A percentile compares a stretch with the other conserved stretches of the same genome.
Conservation (phyloP, 1,139 yeast genomes). For the Pichia sp. region DNA sequence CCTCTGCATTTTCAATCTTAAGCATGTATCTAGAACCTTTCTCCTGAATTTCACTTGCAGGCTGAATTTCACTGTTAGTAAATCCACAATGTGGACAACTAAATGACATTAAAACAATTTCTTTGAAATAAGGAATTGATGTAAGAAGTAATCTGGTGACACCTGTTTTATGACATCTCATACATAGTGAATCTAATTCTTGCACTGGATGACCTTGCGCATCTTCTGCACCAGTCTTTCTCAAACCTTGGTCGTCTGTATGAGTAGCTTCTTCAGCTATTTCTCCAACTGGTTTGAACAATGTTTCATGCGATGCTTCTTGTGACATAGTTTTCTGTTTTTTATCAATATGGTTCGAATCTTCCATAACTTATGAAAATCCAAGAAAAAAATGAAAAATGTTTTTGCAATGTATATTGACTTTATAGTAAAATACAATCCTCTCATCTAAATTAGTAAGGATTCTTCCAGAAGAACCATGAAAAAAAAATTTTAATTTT, state of each 20-base stretch:
- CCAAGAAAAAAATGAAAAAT: slow-evolving; percentile 2
- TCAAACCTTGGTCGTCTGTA: slow-evolving; percentile 29
- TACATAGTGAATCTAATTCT: slow-evolving; percentile 89
- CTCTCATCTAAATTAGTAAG: not conserved
- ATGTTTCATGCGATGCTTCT: slow-evolving; percentile 30
- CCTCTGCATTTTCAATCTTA: slow-evolving; percentile 62
- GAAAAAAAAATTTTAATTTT: not conserved
- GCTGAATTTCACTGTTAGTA: slow-evolving; percentile 87
- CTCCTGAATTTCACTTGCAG: slow-evolving; percentile 84
- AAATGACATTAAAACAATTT: slow-evolving; percentile 90
- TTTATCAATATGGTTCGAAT: slow-evolving; percentile 14
- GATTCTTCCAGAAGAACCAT: not conserved
- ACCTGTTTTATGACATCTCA: slow-evolving; percentile 90
- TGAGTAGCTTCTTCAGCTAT: slow-evolving; percentile 31
- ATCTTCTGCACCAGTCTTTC: slow-evolving; percentile 60
- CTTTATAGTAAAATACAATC: not conserved
- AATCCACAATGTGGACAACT: slow-evolving; percentile 93
- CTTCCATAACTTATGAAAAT: slow-evolving; percentile 3
- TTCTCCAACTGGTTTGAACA: slow-evolving; percentile 54
- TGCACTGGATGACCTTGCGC: slow-evolving; percentile 96
- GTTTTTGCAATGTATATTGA: not conserved
- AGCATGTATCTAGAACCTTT: slow-evolving; percentile 74
- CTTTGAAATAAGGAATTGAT: slow-evolving; percentile 84
- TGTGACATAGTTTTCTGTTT: slow-evolving; percentile 21
- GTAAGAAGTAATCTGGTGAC: slow-evolving; percentile 78